A percentile compares a stretch with the other conserved stretches of the same genome.
phyloP scores from a whole-genome alignment of 164 flowering plant species.

The Vitis rotundifolia region DNA sequence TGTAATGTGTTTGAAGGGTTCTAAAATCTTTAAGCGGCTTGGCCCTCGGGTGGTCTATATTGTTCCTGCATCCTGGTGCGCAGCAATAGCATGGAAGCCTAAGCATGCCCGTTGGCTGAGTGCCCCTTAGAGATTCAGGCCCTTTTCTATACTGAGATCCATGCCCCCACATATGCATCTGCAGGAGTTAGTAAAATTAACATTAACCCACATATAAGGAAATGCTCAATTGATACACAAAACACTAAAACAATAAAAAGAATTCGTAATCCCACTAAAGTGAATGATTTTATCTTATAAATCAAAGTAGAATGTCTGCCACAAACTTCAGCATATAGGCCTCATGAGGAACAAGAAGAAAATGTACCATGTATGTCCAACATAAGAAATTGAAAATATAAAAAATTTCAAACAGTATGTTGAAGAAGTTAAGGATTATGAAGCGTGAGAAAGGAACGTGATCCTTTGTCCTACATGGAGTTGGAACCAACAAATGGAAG shows the following conservation, averaged over 20 bases:
- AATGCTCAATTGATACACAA: background rate
- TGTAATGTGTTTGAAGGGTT: constrained; percentile 91
- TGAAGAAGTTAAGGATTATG: too few relatives aligned
- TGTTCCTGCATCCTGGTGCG: constrained; percentile 81
- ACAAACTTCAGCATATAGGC: too few relatives aligned
- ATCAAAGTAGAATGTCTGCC: too few relatives aligned
- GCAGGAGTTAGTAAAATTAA: constrained; percentile 4
- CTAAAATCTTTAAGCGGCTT: constrained; percentile 85
- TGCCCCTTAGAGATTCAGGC: constrained; percentile 80
- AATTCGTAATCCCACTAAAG: background rate
- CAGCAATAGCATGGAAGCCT: constrained; percentile 91
- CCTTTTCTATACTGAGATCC: constrained; percentile 91
- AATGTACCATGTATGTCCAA: too few relatives aligned
- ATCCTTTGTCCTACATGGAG: too few relatives aligned
- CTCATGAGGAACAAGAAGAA: too few relatives aligned
- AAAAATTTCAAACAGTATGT: too few relatives aligned
- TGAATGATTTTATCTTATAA: too few relatives aligned
- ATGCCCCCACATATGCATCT: constrained; percentile 99
- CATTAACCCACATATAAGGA: background rate
- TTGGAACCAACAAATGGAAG: too few relatives aligned
- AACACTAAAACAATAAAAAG: background rate
- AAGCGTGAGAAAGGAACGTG: too few relatives aligned
- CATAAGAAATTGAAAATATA: too few relatives aligned
- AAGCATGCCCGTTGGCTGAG: constrained; percentile 86
- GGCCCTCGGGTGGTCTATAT: constrained; percentile 83